Percentiles rank a stretch among this genome's conserved stretches.
Conservation (phyloP, 192 early-diverging fungal genomes). For the Podochytrium sp. region DNA sequence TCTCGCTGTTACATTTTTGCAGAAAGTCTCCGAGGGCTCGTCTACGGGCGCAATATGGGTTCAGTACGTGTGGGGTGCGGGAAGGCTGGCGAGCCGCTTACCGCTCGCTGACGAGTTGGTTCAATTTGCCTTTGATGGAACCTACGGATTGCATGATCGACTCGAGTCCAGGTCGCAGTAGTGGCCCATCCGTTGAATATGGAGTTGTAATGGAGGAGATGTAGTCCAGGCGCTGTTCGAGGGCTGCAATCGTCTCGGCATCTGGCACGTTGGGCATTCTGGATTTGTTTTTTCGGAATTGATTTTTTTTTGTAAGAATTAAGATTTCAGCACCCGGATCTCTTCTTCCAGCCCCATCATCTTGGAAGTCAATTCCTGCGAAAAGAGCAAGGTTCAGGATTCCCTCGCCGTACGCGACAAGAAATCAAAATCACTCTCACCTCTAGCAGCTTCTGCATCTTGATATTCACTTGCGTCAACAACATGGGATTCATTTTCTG, state of each 20-base stretch:
- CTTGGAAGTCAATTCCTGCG: constrained; percentile 52
- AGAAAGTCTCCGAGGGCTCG: constrained; percentile 27
- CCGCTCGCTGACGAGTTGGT: constrained; percentile 19
- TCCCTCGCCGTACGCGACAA: neutral
- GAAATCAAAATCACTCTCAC: constrained; percentile 24
- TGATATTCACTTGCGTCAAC: constrained; percentile 57
- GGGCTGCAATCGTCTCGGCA: neutral
- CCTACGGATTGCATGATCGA: constrained; percentile 24
- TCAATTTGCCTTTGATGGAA: constrained; percentile 20
- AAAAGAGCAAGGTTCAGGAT: neutral
- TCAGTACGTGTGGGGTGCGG: neutral
- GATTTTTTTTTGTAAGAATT: neutral
- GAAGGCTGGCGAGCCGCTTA: neutral
- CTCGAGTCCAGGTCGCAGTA: constrained; percentile 27
- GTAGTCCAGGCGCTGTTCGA: constrained; percentile 28
- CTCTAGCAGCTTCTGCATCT: constrained; percentile 65
- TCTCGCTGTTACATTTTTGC: constrained; percentile 11
- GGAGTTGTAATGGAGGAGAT: constrained; percentile 28
- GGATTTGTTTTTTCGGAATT: neutral
- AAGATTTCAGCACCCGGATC: constrained; percentile 32
- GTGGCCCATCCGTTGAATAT: constrained; percentile 13
- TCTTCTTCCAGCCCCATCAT: constrained; percentile 52
- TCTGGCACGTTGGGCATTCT: neutral
- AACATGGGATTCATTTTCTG: constrained; percentile 56
- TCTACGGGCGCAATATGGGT: neutral